Percentiles rank a stretch among this genome's conserved stretches.
phyloP scores from a whole-genome alignment of 2,329 filamentous ascomycete genomes.

The Capronia coronata region DNA sequence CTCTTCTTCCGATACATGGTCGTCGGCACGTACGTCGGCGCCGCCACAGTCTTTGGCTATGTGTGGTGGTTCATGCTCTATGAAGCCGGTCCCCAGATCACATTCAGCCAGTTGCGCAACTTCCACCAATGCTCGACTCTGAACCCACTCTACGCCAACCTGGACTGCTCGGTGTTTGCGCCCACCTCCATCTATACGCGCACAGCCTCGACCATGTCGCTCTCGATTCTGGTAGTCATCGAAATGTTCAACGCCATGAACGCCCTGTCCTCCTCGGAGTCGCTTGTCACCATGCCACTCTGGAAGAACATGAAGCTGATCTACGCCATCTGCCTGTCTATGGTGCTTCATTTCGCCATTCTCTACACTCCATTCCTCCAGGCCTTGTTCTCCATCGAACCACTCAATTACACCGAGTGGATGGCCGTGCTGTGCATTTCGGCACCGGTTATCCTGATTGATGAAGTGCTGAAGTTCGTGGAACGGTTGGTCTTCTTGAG shows the following conservation, averaged over 20 bases:
- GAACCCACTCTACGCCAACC: constrained; percentile 67
- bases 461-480: constrained; percentile 72
- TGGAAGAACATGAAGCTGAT: constrained; percentile 99
- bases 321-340: constrained; percentile 85
- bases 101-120: constrained; percentile 79
- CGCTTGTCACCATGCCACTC: constrained; percentile 83
- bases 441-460: constrained; percentile 80
- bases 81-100: constrained; percentile 79
- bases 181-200: constrained; percentile 68
- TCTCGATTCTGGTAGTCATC: constrained; percentile 88
- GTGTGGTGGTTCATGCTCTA: constrained; percentile 99
- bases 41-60: constrained; percentile 92
- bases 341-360: constrained; percentile 90
- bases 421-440: constrained; percentile 83
- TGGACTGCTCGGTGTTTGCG: constrained; percentile 87
- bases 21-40: constrained; percentile 88
- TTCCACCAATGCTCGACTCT: constrained; percentile 78
- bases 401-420: constrained; percentile 82
- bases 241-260: constrained; percentile 99
- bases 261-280: constrained; percentile 90
- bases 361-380: constrained; percentile 89
- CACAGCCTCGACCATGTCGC: constrained; percentile 83
- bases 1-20: constrained; percentile 96
- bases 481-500: constrained; percentile 60
- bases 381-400: constrained; percentile 80